phyloP scores from a whole-genome alignment of 192 early-diverging fungal species.

The Pilobolus umbonatus region DNA sequence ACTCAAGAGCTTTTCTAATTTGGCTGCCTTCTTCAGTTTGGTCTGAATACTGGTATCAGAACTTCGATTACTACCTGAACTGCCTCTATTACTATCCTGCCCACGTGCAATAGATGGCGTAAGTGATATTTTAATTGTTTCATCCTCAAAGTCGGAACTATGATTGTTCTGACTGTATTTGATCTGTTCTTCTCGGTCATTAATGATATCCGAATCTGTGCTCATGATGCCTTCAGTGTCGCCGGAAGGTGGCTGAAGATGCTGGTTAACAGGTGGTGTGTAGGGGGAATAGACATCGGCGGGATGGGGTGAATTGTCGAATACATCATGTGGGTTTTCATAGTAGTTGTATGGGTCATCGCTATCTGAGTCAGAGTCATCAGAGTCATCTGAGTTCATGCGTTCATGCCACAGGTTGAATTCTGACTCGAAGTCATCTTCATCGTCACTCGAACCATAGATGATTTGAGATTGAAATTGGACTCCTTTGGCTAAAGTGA shows the following conservation, averaged over 20 bases:
- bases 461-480: constrained; percentile 36
- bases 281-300: constrained; percentile 5
- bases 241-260: neutral
- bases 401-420: constrained; percentile 45
- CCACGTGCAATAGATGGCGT: constrained; percentile 47
- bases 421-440: constrained; percentile 40
- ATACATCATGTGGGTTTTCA: constrained; percentile 11
- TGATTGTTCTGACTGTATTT: constrained; percentile 4
- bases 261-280: neutral
- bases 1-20: constrained; percentile 23
- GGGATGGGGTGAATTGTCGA: neutral
- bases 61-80: constrained; percentile 3
- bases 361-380: constrained; percentile 39
- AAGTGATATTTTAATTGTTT: constrained; percentile 49
- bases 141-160: constrained; percentile 17
- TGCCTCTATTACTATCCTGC: constrained; percentile 16
- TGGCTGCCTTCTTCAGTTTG: constrained; percentile 11
- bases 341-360: constrained; percentile 23
- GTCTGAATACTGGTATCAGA: neutral
- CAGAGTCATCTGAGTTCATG: constrained; percentile 28
- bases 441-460: constrained; percentile 29
- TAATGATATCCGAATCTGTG: constrained; percentile 14
- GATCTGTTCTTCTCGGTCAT: neutral
- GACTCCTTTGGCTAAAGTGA: constrained; percentile 30
- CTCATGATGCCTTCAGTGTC: neutral